phyloP scores from a whole-genome alignment of 1,284 basidiomycete species.

The Sanguinoderma infundibulare region DNA sequence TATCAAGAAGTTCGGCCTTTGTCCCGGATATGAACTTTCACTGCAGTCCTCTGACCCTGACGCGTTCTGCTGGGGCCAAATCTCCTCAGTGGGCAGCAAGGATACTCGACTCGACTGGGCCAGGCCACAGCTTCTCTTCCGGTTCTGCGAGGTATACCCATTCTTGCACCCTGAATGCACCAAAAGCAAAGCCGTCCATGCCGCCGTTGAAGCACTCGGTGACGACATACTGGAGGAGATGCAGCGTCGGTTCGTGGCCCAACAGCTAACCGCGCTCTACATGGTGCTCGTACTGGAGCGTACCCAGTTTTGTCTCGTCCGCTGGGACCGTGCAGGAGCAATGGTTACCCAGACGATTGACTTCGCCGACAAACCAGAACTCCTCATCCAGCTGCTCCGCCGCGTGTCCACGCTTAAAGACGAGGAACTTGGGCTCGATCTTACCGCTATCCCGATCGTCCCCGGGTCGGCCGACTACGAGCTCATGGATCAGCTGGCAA shows the following conservation, averaged over 20 bases:
- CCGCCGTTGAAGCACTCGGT: not conserved
- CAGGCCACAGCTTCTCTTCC: not conserved
- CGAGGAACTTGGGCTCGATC: conserved; percentile 10
- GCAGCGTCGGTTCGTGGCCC: not conserved
- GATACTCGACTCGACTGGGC: not conserved
- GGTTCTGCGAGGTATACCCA: not conserved
- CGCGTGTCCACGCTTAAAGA: conserved; percentile 5
- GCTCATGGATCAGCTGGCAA: conserved; percentile 3
- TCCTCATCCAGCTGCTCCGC: not conserved
- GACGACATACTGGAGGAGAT: not conserved
- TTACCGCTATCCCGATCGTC: conserved; percentile 1
- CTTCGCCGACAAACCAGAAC: not conserved
- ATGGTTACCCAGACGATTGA: not conserved
- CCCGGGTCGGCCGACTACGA: conserved; percentile 3
- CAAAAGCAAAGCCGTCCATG: too few species aligned
- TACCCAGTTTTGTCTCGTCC: not conserved
- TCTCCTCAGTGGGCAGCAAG: not conserved
- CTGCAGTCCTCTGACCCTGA: not conserved
- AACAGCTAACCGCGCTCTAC: not conserved
- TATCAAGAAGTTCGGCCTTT: not conserved
- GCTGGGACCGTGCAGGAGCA: not conserved
- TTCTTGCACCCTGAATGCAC: not conserved
- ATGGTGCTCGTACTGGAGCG: not conserved
- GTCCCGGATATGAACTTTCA: not conserved
- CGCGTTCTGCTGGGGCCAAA: not conserved